These are phyloP conservation scores for Rhodotorula sp. DNA, from an alignment of 1,284 basidiomycete species.

Conservation along the genomic window DNA sequence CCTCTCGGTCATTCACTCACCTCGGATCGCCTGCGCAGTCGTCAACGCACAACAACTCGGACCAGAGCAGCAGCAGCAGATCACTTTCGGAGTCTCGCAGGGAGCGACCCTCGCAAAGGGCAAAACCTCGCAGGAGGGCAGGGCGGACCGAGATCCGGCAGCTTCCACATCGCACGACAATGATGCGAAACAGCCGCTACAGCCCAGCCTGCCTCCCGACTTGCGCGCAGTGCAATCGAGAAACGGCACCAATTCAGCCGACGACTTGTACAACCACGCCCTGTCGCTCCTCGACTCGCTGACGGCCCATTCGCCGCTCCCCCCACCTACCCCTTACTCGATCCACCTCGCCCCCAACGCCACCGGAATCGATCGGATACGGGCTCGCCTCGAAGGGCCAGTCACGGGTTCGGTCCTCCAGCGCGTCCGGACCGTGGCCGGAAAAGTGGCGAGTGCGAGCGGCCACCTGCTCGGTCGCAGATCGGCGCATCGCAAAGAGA, in stretches of 20 bases:
- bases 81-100: constrained; percentile 12
- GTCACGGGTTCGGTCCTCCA: constrained; percentile 1
- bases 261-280: constrained; percentile 18
- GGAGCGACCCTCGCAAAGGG: not conserved
- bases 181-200: not conserved
- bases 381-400: constrained; percentile 2
- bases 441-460: not conserved
- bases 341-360: constrained; percentile 3
- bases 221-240: not conserved
- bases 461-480: not conserved
- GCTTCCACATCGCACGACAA: not conserved
- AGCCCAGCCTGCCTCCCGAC: not conserved
- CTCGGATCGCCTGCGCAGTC: not conserved
- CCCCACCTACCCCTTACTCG: constrained; percentile 16
- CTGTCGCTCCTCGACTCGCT: constrained; percentile 25
- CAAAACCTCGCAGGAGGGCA: no score
- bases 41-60: not conserved
- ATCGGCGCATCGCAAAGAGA: not conserved
- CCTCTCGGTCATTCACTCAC: not conserved
- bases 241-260: not conserved
- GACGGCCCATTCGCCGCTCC: constrained; percentile 11
- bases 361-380: constrained; percentile 32
- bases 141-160: not conserved
- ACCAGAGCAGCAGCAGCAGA: not conserved
- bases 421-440: not conserved